Evolutionary conservation across 306 rosid species (phyloP).

Genomic region (Inga laurina): DNA sequence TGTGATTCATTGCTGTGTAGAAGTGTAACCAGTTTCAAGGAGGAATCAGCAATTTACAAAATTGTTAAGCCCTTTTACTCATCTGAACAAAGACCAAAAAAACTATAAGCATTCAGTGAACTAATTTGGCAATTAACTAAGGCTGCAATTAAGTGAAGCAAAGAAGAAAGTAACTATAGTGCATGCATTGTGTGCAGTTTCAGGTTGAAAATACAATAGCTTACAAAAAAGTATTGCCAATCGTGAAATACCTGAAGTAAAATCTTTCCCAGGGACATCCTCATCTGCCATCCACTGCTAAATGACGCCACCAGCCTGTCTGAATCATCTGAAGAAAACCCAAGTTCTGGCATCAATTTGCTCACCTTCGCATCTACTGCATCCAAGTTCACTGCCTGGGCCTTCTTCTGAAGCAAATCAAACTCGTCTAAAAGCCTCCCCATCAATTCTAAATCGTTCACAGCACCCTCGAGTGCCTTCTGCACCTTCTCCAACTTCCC

Average conservation of each 20-base stretch:
- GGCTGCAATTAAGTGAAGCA: background rate
- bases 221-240: background rate
- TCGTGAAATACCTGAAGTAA: slow-evolving; percentile 72
- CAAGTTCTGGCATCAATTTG: slow-evolving; percentile 89
- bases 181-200: background rate
- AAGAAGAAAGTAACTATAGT: background rate
- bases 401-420: slow-evolving; percentile 83
- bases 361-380: slow-evolving; percentile 78
- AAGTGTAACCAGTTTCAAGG: slow-evolving; percentile 1
- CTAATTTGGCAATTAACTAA: background rate
- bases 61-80: background rate
- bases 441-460: slow-evolving; percentile 85
- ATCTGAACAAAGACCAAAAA: background rate
- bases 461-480: slow-evolving; percentile 83
- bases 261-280: slow-evolving; percentile 98
- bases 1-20: background rate
- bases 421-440: slow-evolving; percentile 95
- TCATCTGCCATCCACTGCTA: slow-evolving; percentile 99
- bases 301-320: slow-evolving; percentile 93
- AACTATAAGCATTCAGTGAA: background rate
- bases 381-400: slow-evolving; percentile 71
- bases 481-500: slow-evolving; percentile 81
- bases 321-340: slow-evolving; percentile 79
- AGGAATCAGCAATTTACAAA: slow-evolving; percentile 4
- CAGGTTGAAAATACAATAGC: slow-evolving; percentile 21